Evolutionary conservation across 2,329 filamentous ascomycete genomes (phyloP).

Genomic region (Rugonectria rugulosa): DNA sequence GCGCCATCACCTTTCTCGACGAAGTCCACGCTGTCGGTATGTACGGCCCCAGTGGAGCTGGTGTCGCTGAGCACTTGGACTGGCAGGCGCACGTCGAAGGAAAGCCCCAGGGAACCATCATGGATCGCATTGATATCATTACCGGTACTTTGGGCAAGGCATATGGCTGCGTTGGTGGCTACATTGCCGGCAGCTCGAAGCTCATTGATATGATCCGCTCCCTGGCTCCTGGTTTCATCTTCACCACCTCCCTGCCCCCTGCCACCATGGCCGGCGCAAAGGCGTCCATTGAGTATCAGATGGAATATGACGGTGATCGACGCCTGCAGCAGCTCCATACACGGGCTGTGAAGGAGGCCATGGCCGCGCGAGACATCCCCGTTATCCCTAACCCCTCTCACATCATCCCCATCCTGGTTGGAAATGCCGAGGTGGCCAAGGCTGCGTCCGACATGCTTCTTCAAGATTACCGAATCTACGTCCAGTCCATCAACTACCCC

Average conservation of each 20-base stretch:
- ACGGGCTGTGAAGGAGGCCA: constrained; percentile 86
- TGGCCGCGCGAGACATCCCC: constrained; percentile 83
- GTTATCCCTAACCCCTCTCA: constrained; percentile 98
- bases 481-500: constrained; percentile 98
- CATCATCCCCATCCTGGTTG: constrained; percentile 92
- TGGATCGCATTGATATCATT: constrained; percentile 98
- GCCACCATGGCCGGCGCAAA: constrained; percentile 96
- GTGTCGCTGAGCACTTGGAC: constrained; percentile 96
- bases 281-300: constrained; percentile 93
- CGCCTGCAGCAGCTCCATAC: constrained; percentile 96
- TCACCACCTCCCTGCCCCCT: constrained; percentile 95
- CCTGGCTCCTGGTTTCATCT: constrained; percentile 96
- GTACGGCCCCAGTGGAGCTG: constrained; percentile 95
- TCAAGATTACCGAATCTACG: constrained; percentile 90
- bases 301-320: constrained; percentile 83
- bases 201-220: constrained; percentile 94
- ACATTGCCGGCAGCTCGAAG: constrained; percentile 88
- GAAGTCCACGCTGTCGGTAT: constrained; percentile 99
- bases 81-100: constrained; percentile 85
- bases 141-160: constrained; percentile 97
- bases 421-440: constrained; percentile 92
- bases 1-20: constrained; percentile 95
- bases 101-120: constrained; percentile 79
- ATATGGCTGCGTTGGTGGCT: constrained; percentile 96
- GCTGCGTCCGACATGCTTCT: constrained; percentile 91